A percentile compares a stretch with the other conserved stretches of the same genome.
Conservation (phyloP, 805 yeast species). For the Candida silvatica region DNA sequence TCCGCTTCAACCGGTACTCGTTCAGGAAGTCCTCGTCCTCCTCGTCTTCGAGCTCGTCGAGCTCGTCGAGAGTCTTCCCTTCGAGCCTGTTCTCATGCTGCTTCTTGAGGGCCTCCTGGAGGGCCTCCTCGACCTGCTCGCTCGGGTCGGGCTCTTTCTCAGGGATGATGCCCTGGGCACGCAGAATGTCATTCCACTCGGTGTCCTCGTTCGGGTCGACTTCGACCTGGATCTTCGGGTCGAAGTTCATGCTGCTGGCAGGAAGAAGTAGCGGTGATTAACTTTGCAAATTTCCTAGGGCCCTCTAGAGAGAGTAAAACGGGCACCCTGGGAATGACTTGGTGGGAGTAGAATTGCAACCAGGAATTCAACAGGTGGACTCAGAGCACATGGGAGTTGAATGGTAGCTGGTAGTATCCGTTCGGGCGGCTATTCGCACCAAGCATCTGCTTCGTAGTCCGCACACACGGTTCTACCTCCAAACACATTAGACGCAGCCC, state of each 20-base stretch:
- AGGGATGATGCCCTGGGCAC: slow-evolving; percentile 88
- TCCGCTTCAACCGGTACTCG: slow-evolving; percentile 65
- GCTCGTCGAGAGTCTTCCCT: slow-evolving; percentile 65
- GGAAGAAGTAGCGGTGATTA: background rate
- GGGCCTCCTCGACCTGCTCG: slow-evolving; percentile 75
- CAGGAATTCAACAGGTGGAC: no score
- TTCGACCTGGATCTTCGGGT: slow-evolving; percentile 67
- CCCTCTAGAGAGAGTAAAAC: no score
- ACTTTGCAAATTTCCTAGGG: background rate
- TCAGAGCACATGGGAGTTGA: no score
- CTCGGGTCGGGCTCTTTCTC: slow-evolving; percentile 87
- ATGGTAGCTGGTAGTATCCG: no score
- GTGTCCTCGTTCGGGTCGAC: slow-evolving; percentile 96
- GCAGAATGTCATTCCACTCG: slow-evolving; percentile 95
- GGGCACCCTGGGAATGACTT: no score
- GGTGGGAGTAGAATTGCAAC: no score
- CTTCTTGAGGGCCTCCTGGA: slow-evolving; percentile 69
- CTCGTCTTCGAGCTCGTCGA: slow-evolving; percentile 84
- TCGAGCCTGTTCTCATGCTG: slow-evolving; percentile 84
- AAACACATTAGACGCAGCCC: no score
- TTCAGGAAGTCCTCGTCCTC: slow-evolving; percentile 89
- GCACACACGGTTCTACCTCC: no score
- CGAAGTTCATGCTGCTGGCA: slow-evolving; percentile 14
- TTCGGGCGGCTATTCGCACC: no score
- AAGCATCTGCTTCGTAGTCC: no score